Base-by-base conservation (phyloP, 2,329 filamentous ascomycete species). In the Calonectria fujianensis region DNA sequence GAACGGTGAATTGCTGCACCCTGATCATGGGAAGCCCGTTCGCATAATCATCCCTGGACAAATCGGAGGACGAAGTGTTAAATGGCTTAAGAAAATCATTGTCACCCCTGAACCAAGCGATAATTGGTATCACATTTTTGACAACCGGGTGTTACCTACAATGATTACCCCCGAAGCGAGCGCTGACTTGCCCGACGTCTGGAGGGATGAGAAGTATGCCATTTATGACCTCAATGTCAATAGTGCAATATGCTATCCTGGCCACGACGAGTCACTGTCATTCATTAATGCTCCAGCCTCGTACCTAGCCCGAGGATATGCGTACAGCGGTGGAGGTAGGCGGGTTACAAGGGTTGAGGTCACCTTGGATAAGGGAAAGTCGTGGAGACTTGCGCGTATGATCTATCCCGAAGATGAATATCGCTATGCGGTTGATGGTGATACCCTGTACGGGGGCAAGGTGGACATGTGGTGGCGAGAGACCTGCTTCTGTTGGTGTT, bases 121-220 rank as follows among this genome's bases (percentile, higher is more conserved):
- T 76, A 98, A 97, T 82, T 98, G 95, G 95, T 98, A 98, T 81
- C 96, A 98, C 84, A 95, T 97, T 76, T 96, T 97, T 84, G 96
- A 98, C 83, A 98, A 98, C 82, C 89, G 95, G 73, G 95, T 98
- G 1, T 86, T 98, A 50, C 96, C 96, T 77, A 98, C 95, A 0
- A 96, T 93, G 90, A 89, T 98, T 20, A 93, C 93, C 14, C 95
- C 96, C 0, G 95, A 98, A 78, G 93, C 94, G 82, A 93, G 94
- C 73, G 93, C 93, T 2, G 91, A 94, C 76, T 88, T 96, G 69
- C 91, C 92, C 0, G 91, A 93, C 29, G 95, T 93, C 87, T 98
- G 96, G 96, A 93, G 88, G 80, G 96, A 98, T 82, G 96, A 98
- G 77, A 90, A 95, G 75, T 98, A 98, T 81, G 95, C 95, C 27